A percentile compares a stretch with the other conserved stretches of the same genome.
phyloP scores from a whole-genome alignment of 192 early-diverging fungal species.

The Mortierella alpina region DNA sequence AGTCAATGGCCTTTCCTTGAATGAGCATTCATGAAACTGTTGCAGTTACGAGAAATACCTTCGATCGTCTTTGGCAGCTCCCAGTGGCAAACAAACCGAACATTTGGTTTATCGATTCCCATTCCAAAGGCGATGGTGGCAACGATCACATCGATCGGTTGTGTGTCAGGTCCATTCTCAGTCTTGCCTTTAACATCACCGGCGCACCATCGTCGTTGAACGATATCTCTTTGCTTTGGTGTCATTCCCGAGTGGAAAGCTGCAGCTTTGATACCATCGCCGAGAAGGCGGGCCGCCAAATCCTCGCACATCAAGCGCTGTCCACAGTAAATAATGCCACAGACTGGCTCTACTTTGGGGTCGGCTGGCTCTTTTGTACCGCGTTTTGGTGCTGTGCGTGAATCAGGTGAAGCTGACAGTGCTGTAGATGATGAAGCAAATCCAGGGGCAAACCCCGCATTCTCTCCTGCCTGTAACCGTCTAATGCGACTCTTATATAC shows the following conservation, averaged over 20 bases:
- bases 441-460: too few species aligned
- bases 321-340: constrained; percentile 47
- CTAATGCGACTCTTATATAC: constrained; percentile 26
- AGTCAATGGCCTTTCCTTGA: not conserved
- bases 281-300: constrained; percentile 17
- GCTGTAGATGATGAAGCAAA: not conserved
- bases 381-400: not conserved
- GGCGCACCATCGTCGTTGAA: constrained; percentile 40
- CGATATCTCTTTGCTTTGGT: constrained; percentile 26
- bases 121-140: constrained; percentile 85
- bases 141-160: constrained; percentile 71
- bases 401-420: not conserved
- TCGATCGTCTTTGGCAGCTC: constrained; percentile 79
- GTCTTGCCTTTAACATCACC: not conserved
- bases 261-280: constrained; percentile 36
- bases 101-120: constrained; percentile 79
- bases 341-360: constrained; percentile 14
- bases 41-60: constrained; percentile 43
- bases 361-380: too few species aligned
- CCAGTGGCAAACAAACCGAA: constrained; percentile 79
- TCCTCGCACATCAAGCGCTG: constrained; percentile 39
- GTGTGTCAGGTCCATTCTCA: not conserved
- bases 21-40: not conserved
- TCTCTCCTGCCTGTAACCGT: constrained; percentile 7
- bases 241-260: constrained; percentile 54